phyloP scores from a whole-genome alignment of 805 yeast genomes.

The Alloascoidea africana region DNA sequence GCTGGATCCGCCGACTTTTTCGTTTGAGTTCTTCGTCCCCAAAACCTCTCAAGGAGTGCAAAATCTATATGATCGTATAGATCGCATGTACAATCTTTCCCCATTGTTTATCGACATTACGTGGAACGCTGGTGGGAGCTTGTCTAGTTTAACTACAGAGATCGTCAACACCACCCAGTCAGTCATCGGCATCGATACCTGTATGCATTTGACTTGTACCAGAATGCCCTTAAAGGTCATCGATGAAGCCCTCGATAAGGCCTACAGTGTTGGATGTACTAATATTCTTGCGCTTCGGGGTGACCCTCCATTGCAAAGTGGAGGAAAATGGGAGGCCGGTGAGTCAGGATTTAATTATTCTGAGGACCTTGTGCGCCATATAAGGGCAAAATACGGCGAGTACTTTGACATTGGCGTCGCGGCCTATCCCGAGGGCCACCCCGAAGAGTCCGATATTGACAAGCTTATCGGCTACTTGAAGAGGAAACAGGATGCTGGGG shows the following conservation, averaged over 20 bases:
- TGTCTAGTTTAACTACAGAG: constrained; percentile 74
- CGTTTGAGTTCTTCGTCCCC: constrained; percentile 95
- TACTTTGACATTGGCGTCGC: constrained; percentile 94
- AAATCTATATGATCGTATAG: constrained; percentile 92
- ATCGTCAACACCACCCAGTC: constrained; percentile 85
- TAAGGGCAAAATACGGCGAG: constrained; percentile 63
- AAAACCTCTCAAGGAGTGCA: constrained; percentile 96
- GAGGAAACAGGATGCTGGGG: constrained; percentile 89
- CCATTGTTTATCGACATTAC: constrained; percentile 93
- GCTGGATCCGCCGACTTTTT: constrained; percentile 46
- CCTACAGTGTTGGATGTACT: constrained; percentile 86
- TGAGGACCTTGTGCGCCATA: constrained; percentile 68
- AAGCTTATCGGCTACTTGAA: constrained; percentile 48
- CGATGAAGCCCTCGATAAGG: constrained; percentile 73
- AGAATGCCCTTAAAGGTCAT: constrained; percentile 76
- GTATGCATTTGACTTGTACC: constrained; percentile 96
- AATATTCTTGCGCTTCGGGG: constrained; percentile 91
- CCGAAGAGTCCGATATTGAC: constrained; percentile 56
- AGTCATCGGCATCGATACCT: constrained; percentile 84
- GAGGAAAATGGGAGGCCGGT: constrained; percentile 19
- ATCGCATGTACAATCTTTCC: constrained; percentile 83
- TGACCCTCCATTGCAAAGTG: constrained; percentile 65
- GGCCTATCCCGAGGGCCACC: constrained; percentile 95
- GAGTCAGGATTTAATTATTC: constrained; percentile 85
- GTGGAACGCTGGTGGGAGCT: constrained; percentile 96